Evolutionary conservation across 805 yeast species (phyloP).

Genomic region (Hanseniaspora occidentalis): DNA sequence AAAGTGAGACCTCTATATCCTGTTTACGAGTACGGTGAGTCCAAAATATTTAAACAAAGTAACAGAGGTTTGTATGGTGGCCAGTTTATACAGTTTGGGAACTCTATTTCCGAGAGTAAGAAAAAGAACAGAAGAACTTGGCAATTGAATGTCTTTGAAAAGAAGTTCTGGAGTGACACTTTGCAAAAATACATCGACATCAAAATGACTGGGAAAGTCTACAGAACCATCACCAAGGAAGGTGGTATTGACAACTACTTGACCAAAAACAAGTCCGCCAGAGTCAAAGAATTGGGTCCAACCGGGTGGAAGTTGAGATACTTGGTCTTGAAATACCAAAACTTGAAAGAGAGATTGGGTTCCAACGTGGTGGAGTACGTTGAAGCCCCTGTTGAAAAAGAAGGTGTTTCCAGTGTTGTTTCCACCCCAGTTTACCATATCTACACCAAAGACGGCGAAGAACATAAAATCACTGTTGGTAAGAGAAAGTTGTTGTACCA

Average conservation of each 20-base stretch:
- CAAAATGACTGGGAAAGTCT: slow-evolving; percentile 64
- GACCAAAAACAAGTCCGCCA: slow-evolving; percentile 74
- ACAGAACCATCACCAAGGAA: slow-evolving; percentile 79
- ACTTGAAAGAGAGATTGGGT: slow-evolving; percentile 23
- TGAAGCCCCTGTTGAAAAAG: slow-evolving; percentile 21
- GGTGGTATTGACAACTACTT: slow-evolving; percentile 91
- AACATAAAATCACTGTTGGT: slow-evolving; percentile 44
- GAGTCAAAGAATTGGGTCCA: slow-evolving; percentile 87
- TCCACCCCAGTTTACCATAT: slow-evolving; percentile 35
- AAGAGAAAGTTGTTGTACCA: slow-evolving; percentile 46
- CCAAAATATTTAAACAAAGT: slow-evolving; percentile 67
- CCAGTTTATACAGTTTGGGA: slow-evolving; percentile 61
- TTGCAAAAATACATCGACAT: slow-evolving; percentile 44
- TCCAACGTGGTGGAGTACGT: slow-evolving; percentile 25
- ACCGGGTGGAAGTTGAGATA: slow-evolving; percentile 86
- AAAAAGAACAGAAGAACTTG: slow-evolving; percentile 67
- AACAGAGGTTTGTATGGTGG: slow-evolving; percentile 90
- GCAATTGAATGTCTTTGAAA: slow-evolving; percentile 67
- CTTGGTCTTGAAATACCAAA: slow-evolving; percentile 36
- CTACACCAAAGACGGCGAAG: slow-evolving; percentile 30
- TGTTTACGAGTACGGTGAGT: slow-evolving; percentile 67
- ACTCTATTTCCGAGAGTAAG: slow-evolving; percentile 63
- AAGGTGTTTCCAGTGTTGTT: slow-evolving; percentile 17
- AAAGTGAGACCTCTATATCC: slow-evolving; percentile 36
- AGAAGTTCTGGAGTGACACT: slow-evolving; percentile 76